These are phyloP conservation scores for Hansenula lynferdii DNA, from an alignment of 1,139 yeast species.

Conservation along the genomic window DNA sequence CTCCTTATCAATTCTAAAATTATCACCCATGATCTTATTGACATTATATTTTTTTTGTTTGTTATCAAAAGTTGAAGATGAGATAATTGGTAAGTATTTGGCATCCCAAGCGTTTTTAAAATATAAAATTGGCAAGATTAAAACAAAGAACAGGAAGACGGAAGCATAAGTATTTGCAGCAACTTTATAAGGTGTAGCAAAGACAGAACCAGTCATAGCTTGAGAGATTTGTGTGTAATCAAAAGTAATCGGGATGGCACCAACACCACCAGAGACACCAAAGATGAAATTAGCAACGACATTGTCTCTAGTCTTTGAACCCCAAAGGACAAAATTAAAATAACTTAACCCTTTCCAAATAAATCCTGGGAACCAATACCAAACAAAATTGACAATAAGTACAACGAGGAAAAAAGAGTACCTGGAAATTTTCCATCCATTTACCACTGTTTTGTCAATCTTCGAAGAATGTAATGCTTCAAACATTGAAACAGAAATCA, in stretches of 20 bases:
- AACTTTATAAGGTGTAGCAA: slow-evolving; percentile 60
- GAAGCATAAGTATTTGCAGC: slow-evolving; percentile 46
- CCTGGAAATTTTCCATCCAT: slow-evolving; percentile 52
- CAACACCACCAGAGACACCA: slow-evolving; percentile 56
- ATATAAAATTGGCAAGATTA: slow-evolving; percentile 40
- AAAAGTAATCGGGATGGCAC: slow-evolving; percentile 55
- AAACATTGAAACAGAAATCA: slow-evolving; percentile 41
- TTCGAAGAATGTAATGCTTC: slow-evolving; percentile 59
- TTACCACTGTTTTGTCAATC: slow-evolving; percentile 53
- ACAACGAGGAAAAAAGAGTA: slow-evolving; percentile 39
- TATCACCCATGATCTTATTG: slow-evolving; percentile 36
- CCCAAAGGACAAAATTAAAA: slow-evolving; percentile 54
- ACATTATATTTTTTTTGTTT: slow-evolving; percentile 41
- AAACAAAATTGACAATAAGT: slow-evolving; percentile 36
- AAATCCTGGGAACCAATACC: slow-evolving; percentile 53
- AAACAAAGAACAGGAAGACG: slow-evolving; percentile 35
- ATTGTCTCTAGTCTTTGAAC: slow-evolving; percentile 45
- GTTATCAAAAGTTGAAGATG: slow-evolving; percentile 39
- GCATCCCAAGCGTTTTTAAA: slow-evolving; percentile 47
- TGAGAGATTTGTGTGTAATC: slow-evolving; percentile 55
- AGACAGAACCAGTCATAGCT: slow-evolving; percentile 60
- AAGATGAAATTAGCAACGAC: slow-evolving; percentile 57
- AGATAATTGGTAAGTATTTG: slow-evolving; percentile 42
- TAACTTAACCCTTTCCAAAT: slow-evolving; percentile 44
- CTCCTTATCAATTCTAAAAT: slow-evolving; percentile 38